These are phyloP conservation scores for Fusarium irregulare DNA, from an alignment of 2,329 filamentous ascomycete species.

Conservation along the genomic window DNA sequence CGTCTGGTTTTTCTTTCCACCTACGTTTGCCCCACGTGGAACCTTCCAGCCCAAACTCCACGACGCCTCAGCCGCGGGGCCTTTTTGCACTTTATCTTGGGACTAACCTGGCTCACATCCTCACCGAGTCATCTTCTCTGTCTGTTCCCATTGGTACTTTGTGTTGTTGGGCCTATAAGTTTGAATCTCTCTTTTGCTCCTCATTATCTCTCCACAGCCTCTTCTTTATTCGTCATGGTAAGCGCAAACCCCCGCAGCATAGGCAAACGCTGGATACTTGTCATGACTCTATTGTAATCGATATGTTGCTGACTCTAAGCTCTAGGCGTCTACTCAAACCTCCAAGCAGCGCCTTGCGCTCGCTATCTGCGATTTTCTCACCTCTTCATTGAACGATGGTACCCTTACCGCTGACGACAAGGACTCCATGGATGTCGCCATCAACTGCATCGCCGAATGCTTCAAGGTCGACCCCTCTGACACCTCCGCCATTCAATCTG, in stretches of 20 bases:
- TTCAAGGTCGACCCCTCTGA: conserved; percentile 94
- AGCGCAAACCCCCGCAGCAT: conserved; percentile 20
- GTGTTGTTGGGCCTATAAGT: neutral
- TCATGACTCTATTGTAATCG: conserved; percentile 1
- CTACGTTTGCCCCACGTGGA: conserved; percentile 45
- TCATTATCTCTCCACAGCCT: conserved; percentile 7
- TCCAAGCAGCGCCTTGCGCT: conserved; percentile 90
- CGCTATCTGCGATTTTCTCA: conserved; percentile 95
- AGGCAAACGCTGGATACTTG: conserved; percentile 8
- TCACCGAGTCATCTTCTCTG: conserved; percentile 3
- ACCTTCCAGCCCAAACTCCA: conserved; percentile 46
- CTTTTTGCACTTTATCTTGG: conserved; percentile 23
- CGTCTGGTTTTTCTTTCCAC: conserved; percentile 26
- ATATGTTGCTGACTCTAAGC: conserved; percentile 15
- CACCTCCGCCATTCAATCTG: conserved; percentile 76
- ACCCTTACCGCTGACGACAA: conserved; percentile 88
- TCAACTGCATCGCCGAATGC: conserved; percentile 92
- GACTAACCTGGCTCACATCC: conserved; percentile 22
- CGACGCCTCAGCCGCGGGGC: conserved; percentile 41
- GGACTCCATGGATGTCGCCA: conserved; percentile 93
- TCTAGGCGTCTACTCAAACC: conserved; percentile 53
- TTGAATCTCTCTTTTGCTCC: neutral
- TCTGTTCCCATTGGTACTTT: conserved; percentile 15
- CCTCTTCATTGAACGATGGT: conserved; percentile 85
- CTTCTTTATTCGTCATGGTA: conserved; percentile 25